These are phyloP conservation scores for Beauveria brongniartii DNA, from an alignment of 2,329 filamentous ascomycete species.

Conservation along the genomic window DNA sequence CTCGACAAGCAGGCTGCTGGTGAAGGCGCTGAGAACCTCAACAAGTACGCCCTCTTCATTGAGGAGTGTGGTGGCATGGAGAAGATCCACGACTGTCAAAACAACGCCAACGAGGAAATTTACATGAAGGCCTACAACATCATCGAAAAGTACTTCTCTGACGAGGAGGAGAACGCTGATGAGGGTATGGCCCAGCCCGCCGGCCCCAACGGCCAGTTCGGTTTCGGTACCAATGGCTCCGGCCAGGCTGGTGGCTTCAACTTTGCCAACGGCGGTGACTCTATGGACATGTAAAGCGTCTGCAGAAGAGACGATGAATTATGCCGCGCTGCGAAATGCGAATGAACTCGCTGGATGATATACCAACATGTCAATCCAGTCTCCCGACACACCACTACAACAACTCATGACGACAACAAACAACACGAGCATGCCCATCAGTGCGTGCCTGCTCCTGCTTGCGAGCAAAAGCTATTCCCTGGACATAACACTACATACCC, in stretches of 20 bases:
- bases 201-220: slow-evolving; percentile 64
- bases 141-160: slow-evolving; percentile 99
- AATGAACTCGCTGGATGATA: neutral
- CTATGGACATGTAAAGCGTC: slow-evolving; percentile 54
- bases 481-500: slow-evolving; percentile 11
- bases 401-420: slow-evolving; percentile 5
- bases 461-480: slow-evolving; percentile 4
- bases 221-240: slow-evolving; percentile 61
- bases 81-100: slow-evolving; percentile 99
- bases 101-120: slow-evolving; percentile 99
- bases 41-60: slow-evolving; percentile 95
- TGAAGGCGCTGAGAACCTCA: slow-evolving; percentile 70
- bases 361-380: slow-evolving; percentile 5
- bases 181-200: slow-evolving; percentile 66
- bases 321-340: slow-evolving; percentile 3
- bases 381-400: neutral
- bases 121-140: slow-evolving; percentile 99
- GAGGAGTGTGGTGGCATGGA: slow-evolving; percentile 99
- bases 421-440: neutral
- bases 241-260: slow-evolving; percentile 78
- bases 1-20: slow-evolving; percentile 90
- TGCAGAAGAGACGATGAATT: neutral
- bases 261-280: slow-evolving; percentile 68
- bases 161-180: slow-evolving; percentile 90
- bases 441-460: neutral